Percentiles rank a stretch among this genome's conserved stretches.
Evolutionary conservation across 1,139 yeast species (phyloP).

Genomic region (Kodamaea fungicola): DNA sequence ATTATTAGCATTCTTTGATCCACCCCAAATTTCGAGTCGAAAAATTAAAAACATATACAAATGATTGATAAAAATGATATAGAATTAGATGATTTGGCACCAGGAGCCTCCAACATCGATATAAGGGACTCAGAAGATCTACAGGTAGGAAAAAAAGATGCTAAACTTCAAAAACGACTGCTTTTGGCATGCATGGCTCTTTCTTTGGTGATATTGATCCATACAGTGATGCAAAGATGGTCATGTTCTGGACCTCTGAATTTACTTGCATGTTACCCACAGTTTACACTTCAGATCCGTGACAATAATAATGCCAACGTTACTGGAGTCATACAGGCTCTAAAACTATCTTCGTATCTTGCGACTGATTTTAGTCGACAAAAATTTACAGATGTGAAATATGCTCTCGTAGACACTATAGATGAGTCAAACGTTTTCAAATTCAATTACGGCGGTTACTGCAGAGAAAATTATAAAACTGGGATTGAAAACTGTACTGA

Average conservation of each 20-base stretch:
- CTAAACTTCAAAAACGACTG: constrained; percentile 3
- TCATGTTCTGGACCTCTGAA: constrained; percentile 6
- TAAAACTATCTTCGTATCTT: constrained; percentile 51
- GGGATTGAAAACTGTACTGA: constrained; percentile 24
- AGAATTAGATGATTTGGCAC: background rate
- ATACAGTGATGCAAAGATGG: constrained; percentile 4
- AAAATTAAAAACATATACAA: too few species aligned
- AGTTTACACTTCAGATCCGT: constrained; percentile 7
- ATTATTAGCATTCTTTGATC: too few species aligned
- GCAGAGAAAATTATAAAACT: constrained; percentile 30
- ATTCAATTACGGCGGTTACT: constrained; percentile 49
- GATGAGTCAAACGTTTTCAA: constrained; percentile 38
- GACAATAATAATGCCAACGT: constrained; percentile 2
- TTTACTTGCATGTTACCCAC: constrained; percentile 6
- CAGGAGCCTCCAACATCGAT: background rate
- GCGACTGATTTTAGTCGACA: constrained; percentile 50
- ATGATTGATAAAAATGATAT: background rate
- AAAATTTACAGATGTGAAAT: constrained; percentile 17
- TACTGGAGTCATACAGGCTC: constrained; percentile 34
- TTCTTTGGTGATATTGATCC: constrained; percentile 2
- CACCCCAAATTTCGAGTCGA: too few species aligned
- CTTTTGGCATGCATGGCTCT: constrained; percentile 4
- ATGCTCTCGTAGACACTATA: constrained; percentile 39
- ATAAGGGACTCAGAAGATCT: background rate
- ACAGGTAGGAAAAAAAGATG: background rate